These are phyloP conservation scores for Fusarium sp. DNA, from an alignment of 2,329 filamentous ascomycete species.

Conservation along the genomic window DNA sequence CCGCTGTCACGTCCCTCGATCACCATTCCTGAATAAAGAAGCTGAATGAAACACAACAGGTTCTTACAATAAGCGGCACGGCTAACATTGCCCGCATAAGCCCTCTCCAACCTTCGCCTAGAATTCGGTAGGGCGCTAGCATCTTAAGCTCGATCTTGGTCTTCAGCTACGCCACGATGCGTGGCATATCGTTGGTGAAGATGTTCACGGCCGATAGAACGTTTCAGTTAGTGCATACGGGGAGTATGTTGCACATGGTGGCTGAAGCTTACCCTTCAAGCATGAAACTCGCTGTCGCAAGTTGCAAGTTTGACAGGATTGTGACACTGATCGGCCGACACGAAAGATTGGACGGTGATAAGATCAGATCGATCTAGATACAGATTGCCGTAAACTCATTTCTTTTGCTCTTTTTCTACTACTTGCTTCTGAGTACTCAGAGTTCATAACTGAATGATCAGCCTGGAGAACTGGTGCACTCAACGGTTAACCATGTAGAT, in stretches of 20 bases:
- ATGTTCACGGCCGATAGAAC: not conserved
- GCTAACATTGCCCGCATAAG: no score
- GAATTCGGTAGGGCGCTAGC: no score
- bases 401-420: no score
- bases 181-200: not conserved
- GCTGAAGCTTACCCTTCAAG: slow-evolving; percentile 2
- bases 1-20: not conserved
- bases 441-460: no score
- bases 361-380: not conserved
- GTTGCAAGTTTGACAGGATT: not conserved
- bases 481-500: no score
- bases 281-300: not conserved
- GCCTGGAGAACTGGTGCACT: no score
- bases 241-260: slow-evolving; percentile 1
- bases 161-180: not conserved
- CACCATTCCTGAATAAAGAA: not conserved
- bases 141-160: not conserved
- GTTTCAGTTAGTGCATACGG: slow-evolving; percentile 3
- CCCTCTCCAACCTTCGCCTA: not conserved
- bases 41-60: not conserved
- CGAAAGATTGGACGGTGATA: not conserved
- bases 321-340: not conserved
- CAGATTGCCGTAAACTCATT: not conserved
- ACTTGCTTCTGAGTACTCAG: no score
- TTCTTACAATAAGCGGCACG: not conserved